Evolutionary conservation across 1,284 basidiomycete genomes (phyloP).

Genomic region (Xerocomus minutiporus): DNA sequence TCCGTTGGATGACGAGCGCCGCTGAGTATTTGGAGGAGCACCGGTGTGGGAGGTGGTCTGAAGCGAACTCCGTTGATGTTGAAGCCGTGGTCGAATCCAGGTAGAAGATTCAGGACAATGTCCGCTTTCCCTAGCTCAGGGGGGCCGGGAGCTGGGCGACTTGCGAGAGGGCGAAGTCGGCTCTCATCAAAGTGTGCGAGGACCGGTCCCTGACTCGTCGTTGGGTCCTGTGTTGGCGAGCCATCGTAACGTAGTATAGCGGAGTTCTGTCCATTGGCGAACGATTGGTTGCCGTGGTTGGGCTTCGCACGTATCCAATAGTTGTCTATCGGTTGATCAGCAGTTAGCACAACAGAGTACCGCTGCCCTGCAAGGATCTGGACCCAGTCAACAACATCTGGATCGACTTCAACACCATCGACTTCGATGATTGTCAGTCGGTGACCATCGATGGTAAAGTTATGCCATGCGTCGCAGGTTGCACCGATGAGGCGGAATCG

Average conservation of each 20-base stretch:
- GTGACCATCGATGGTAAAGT: slow-evolving; percentile 41
- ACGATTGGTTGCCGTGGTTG: slow-evolving; percentile 20
- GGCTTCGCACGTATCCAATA: slow-evolving; percentile 31
- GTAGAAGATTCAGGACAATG: slow-evolving; percentile 30
- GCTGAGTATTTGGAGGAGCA: slow-evolving; percentile 51
- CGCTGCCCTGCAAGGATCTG: slow-evolving; percentile 35
- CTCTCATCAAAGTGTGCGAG: slow-evolving; percentile 30
- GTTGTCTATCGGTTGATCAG: slow-evolving; percentile 37
- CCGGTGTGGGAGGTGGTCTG: slow-evolving; percentile 39
- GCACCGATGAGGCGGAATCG: slow-evolving; percentile 31
- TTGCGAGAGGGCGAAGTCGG: slow-evolving; percentile 28
- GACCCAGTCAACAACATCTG: slow-evolving; percentile 36
- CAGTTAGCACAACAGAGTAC: slow-evolving; percentile 35
- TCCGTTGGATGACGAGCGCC: slow-evolving; percentile 40
- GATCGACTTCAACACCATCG: slow-evolving; percentile 42
- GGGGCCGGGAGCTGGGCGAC: slow-evolving; percentile 30
- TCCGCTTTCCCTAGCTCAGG: slow-evolving; percentile 36
- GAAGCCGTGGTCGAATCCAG: slow-evolving; percentile 27
- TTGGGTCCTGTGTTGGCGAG: slow-evolving; percentile 35
- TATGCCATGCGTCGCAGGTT: slow-evolving; percentile 29
- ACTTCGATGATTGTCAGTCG: slow-evolving; percentile 47
- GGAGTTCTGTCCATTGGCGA: slow-evolving; percentile 34
- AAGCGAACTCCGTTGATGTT: slow-evolving; percentile 36
- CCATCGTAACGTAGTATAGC: slow-evolving; percentile 45
- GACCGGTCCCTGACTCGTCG: slow-evolving; percentile 16